A percentile compares a stretch with the other conserved stretches of the same genome.
Evolutionary conservation across 495 filamentous ascomycete species (phyloP).

Genomic region (Xylaria acuta): DNA sequence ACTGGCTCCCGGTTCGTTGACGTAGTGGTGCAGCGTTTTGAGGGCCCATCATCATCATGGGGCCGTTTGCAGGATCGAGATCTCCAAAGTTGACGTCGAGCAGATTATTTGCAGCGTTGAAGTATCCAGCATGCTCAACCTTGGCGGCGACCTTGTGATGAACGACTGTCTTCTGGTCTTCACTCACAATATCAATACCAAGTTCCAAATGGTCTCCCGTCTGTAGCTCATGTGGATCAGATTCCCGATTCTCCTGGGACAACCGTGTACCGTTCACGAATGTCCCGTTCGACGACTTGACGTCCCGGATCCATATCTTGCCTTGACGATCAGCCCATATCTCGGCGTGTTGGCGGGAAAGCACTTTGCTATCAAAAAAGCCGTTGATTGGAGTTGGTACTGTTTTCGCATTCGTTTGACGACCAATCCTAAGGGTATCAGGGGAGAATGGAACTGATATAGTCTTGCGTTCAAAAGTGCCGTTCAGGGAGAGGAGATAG

Average conservation of each 20-base stretch:
- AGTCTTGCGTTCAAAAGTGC: slow-evolving; percentile 95
- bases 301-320: slow-evolving; percentile 94
- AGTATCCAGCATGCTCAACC: slow-evolving; percentile 90
- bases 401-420: slow-evolving; percentile 96
- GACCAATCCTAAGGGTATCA: slow-evolving; percentile 88
- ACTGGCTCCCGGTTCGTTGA: slow-evolving; percentile 74
- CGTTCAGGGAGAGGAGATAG: slow-evolving; percentile 83
- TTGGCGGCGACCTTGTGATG: slow-evolving; percentile 98
- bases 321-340: slow-evolving; percentile 90
- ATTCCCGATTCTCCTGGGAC: slow-evolving; percentile 91
- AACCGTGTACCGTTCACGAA: slow-evolving; percentile 94
- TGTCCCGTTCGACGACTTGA: slow-evolving; percentile 98
- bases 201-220: slow-evolving; percentile 89
- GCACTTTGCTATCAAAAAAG: slow-evolving; percentile 96
- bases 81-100: slow-evolving; percentile 91
- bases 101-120: slow-evolving; percentile 69
- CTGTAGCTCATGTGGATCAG: slow-evolving; percentile 88
- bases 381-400: slow-evolving; percentile 88
- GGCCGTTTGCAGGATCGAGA: slow-evolving; percentile 74
- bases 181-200: slow-evolving; percentile 97
- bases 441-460: slow-evolving; percentile 90
- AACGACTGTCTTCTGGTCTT: slow-evolving; percentile 96
- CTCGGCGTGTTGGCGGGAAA: slow-evolving; percentile 95
- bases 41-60: slow-evolving; percentile 64
- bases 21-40: slow-evolving; percentile 59